A percentile compares a stretch with the other conserved stretches of the same genome.
phyloP scores from a whole-genome alignment of 225 moss, liverwort and hornwort species.

The Polytrichum commune region DNA sequence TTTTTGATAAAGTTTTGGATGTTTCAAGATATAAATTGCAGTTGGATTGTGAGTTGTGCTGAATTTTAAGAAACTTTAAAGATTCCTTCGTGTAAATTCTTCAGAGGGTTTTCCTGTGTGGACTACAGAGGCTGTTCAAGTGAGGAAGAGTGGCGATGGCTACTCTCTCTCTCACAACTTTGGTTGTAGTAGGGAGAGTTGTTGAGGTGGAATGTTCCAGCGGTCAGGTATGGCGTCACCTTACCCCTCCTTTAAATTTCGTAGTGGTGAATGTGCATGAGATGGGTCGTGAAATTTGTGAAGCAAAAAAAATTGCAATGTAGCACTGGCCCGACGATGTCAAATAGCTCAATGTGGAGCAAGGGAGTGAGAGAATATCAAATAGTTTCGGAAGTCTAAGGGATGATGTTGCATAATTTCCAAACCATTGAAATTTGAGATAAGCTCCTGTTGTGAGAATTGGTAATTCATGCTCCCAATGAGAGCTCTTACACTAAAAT shows the following conservation, averaged over 20 bases:
- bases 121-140: constrained; percentile 12
- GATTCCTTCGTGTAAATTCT: too few relatives aligned
- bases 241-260: neutral
- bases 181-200: constrained; percentile 11
- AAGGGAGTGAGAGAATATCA: neutral
- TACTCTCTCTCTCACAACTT: constrained; percentile 14
- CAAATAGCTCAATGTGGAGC: neutral
- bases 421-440: too few relatives aligned
- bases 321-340: neutral
- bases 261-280: neutral
- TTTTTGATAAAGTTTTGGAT: too few relatives aligned
- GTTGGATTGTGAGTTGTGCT: too few relatives aligned
- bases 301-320: neutral
- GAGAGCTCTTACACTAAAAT: neutral
- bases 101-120: neutral
- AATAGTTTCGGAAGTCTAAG: neutral
- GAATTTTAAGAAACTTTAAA: too few relatives aligned
- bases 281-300: neutral
- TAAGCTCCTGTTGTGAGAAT: too few relatives aligned
- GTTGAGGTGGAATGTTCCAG: constrained; percentile 12
- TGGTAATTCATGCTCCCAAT: too few relatives aligned
- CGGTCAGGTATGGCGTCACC: constrained; percentile 17
- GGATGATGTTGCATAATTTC: neutral
- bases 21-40: too few relatives aligned
- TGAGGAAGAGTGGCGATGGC: constrained; percentile 32